phyloP scores from a whole-genome alignment of 768 basidiomycete species.

The Rossbeevera mucosa region DNA sequence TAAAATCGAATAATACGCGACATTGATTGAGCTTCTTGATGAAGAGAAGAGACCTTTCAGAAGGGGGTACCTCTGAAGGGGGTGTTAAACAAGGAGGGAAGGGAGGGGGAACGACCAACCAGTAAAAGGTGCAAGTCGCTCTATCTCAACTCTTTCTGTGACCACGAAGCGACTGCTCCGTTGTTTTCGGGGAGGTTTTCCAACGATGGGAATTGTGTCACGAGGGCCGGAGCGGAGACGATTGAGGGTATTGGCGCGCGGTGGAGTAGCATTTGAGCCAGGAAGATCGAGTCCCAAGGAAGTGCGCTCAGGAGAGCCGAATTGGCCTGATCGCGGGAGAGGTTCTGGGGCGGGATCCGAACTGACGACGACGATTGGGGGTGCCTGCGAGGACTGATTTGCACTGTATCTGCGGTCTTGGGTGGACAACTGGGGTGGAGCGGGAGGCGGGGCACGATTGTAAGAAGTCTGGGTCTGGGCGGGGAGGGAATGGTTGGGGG shows the following conservation, averaged over 20 bases:
- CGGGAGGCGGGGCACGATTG: conserved; percentile 41
- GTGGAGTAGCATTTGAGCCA: conserved; percentile 47
- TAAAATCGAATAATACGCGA: conserved; percentile 96
- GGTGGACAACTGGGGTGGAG: conserved; percentile 35
- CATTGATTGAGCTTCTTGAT: conserved; percentile 95
- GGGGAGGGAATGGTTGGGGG: conserved; percentile 37
- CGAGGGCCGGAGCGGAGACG: conserved; percentile 82
- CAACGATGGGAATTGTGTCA: conserved; percentile 94
- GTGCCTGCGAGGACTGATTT: conserved; percentile 48
- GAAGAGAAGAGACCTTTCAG: conserved; percentile 87
- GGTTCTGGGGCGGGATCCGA: conserved; percentile 55
- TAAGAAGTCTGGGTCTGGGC: conserved; percentile 39
- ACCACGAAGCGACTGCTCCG: conserved; percentile 95
- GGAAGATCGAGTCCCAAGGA: conserved; percentile 45
- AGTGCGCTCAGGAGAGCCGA: conserved; percentile 45
- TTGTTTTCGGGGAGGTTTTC: conserved; percentile 96
- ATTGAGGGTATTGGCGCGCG: conserved; percentile 63
- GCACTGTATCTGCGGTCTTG: conserved; percentile 57
- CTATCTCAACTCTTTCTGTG: conserved; percentile 93
- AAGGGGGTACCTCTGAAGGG: conserved; percentile 73
- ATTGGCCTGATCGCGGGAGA: conserved; percentile 39
- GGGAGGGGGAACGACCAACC: conserved; percentile 40
- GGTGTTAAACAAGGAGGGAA: conserved; percentile 2
- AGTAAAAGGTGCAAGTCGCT: conserved; percentile 85
- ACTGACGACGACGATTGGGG: conserved; percentile 85